These are phyloP conservation scores for Pseudogymnoascus sp. DNA, from an alignment of 2,329 filamentous ascomycete genomes.

Conservation along the genomic window DNA sequence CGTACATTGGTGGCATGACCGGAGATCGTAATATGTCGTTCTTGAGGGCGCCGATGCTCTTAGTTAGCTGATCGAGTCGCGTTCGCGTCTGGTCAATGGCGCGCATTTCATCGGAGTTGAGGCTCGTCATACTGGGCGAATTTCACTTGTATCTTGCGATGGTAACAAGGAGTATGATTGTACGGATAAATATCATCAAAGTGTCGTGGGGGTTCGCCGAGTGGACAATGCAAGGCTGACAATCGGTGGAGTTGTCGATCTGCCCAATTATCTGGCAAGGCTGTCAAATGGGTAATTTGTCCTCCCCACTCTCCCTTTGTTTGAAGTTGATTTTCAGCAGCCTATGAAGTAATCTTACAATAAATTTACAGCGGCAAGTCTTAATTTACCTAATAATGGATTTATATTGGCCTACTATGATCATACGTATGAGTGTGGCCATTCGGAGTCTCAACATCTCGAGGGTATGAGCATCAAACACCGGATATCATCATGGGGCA, in stretches of 20 bases:
- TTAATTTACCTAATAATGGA: not conserved
- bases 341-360: not conserved
- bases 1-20: slow-evolving; percentile 62
- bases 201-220: not conserved
- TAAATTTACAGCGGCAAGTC: not conserved
- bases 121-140: not conserved
- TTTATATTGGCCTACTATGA: not conserved
- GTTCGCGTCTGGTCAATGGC: slow-evolving; percentile 65
- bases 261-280: not conserved
- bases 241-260: not conserved
- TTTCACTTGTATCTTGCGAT: not conserved
- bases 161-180: not conserved
- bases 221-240: slow-evolving; percentile 3
- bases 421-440: not conserved
- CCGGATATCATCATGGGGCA: not conserved
- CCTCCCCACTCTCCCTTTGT: not conserved
- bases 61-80: slow-evolving; percentile 61
- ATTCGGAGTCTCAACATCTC: not conserved
- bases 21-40: slow-evolving; percentile 55
- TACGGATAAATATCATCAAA: not conserved
- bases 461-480: no score
- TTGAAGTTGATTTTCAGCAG: not conserved
- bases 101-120: slow-evolving; percentile 51
- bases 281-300: not conserved
- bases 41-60: slow-evolving; percentile 60